Evolutionary conservation across 805 yeast species (phyloP).

Genomic region (Osmozyma mogii): DNA sequence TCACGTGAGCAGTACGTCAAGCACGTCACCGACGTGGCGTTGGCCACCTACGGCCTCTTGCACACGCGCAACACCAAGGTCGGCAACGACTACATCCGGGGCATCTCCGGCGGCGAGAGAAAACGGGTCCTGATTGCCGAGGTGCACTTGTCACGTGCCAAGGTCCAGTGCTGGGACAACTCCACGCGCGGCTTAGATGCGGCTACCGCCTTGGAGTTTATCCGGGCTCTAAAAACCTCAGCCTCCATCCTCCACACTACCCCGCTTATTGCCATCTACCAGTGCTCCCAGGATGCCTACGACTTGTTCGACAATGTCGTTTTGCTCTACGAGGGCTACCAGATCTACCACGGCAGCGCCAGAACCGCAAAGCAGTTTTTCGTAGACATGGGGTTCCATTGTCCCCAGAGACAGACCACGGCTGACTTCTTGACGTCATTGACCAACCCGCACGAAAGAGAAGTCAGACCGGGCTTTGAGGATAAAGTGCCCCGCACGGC

Average conservation of each 20-base stretch:
- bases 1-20: conserved; percentile 27
- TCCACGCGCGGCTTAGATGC: conserved; percentile 68
- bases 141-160: conserved; percentile 44
- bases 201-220: conserved; percentile 61
- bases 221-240: conserved; percentile 50
- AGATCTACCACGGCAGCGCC: conserved; percentile 52
- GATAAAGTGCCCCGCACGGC: conserved; percentile 48
- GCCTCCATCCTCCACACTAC: conserved; percentile 46
- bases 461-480: conserved; percentile 40
- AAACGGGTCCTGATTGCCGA: conserved; percentile 67
- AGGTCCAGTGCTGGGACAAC: conserved; percentile 54
- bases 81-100: conserved; percentile 59
- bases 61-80: conserved; percentile 53
- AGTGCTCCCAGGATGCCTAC: conserved; percentile 60
- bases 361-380: conserved; percentile 47
- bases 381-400: conserved; percentile 51
- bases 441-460: conserved; percentile 59
- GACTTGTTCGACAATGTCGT: conserved; percentile 54
- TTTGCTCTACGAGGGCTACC: conserved; percentile 53
- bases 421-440: conserved; percentile 64
- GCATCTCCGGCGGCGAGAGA: conserved; percentile 68
- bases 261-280: conserved; percentile 61
- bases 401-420: conserved; percentile 58
- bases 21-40: conserved; percentile 34
- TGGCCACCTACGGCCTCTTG: conserved; percentile 44